These are phyloP conservation scores for Fusarium sp. DNA, from an alignment of 2,329 filamentous ascomycete genomes.

Conservation along the genomic window DNA sequence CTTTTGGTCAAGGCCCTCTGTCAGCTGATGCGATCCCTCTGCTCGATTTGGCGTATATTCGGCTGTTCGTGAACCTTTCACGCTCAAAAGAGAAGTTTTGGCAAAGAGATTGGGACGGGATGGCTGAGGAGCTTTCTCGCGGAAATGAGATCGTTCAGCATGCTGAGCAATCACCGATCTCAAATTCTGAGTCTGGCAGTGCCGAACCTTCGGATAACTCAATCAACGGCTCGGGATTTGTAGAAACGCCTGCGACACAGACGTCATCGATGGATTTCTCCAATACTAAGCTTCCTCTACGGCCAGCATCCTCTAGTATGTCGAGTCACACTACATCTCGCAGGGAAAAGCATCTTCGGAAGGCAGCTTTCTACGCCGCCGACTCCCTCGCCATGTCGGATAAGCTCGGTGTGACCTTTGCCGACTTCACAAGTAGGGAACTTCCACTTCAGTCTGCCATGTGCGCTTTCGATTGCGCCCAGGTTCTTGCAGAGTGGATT, in stretches of 20 bases:
- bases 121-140: constrained; percentile 86
- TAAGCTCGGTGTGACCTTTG: constrained; percentile 85
- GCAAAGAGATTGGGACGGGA: constrained; percentile 91
- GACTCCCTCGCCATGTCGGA: constrained; percentile 91
- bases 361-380: constrained; percentile 94
- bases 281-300: constrained; percentile 51
- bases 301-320: constrained; percentile 39
- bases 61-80: constrained; percentile 92
- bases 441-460: constrained; percentile 90
- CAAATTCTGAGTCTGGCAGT: constrained; percentile 58
- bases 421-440: constrained; percentile 84
- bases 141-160: constrained; percentile 82
- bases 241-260: constrained; percentile 65
- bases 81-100: constrained; percentile 93
- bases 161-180: constrained; percentile 70
- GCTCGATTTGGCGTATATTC: constrained; percentile 90
- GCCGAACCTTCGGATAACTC: constrained; percentile 62
- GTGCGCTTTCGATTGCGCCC: constrained; percentile 93
- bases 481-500: constrained; percentile 94
- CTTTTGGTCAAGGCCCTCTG: constrained; percentile 82
- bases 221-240: constrained; percentile 58
- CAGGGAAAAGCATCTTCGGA: constrained; percentile 87
- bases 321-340: constrained; percentile 68
- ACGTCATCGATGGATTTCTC: constrained; percentile 61
- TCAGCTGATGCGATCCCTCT: constrained; percentile 92